Percentiles rank a stretch among this genome's conserved stretches.
Conservation (phyloP, 345 rosid species). For the Hibiscus mutabilis region DNA sequence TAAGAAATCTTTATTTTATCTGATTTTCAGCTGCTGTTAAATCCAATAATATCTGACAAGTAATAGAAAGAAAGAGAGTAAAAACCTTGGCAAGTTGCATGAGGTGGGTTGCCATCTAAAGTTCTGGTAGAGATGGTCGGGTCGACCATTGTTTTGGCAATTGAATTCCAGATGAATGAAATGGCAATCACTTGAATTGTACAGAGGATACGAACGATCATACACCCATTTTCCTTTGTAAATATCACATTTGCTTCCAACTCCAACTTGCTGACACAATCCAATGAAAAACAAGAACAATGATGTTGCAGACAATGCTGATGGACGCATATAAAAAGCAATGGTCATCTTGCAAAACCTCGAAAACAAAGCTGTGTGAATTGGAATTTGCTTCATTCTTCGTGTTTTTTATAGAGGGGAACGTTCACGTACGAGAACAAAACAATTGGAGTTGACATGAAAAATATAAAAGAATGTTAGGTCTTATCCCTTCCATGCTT, state of each 20-base stretch:
- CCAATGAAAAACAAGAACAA: background rate
- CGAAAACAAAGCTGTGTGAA: background rate
- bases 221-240: slow-evolving; percentile 57
- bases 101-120: slow-evolving; percentile 58
- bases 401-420: background rate
- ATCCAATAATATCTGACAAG: background rate
- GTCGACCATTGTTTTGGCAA: slow-evolving; percentile 50
- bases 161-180: slow-evolving; percentile 47
- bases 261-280: background rate
- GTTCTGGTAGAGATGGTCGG: slow-evolving; percentile 45
- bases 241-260: slow-evolving; percentile 7
- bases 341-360: background rate
- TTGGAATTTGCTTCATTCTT: background rate
- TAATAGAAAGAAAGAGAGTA: background rate
- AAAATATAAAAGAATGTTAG: background rate
- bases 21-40: background rate
- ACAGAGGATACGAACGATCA: slow-evolving; percentile 26
- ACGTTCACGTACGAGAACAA: no score
- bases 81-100: slow-evolving; percentile 39
- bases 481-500: background rate
- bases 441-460: background rate
- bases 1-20: background rate
- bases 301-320: background rate
- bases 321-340: background rate
- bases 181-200: slow-evolving; percentile 34